Evolutionary conservation across 2,329 filamentous ascomycete genomes (phyloP), one percentile per base, ranked within the genome.

Genomic region (Lasiodiplodia theobromae): DNA sequence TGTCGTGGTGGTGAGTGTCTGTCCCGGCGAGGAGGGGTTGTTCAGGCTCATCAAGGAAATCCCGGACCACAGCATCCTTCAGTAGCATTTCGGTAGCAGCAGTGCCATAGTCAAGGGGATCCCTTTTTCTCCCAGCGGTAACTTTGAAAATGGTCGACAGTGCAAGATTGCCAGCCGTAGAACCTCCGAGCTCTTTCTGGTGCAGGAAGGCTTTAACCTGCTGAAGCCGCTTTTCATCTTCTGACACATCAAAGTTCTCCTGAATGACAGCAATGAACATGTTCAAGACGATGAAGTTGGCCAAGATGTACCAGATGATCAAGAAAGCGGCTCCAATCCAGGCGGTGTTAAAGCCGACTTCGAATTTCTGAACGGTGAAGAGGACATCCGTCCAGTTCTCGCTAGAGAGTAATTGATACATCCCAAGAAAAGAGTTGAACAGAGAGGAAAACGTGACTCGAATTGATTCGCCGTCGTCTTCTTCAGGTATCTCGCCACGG

Each of bases 181-280:
- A 63, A 10, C 54, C 87, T 28, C 91, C 92, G 38, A 97, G 84
- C 74, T 98, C 94, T 77, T 95, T 96, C 73, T 94, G 90, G 76
- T 97, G 93, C 54, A 99, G 83, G 74, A 98, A 99, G 1, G 95
- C 93, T 75, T 94, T 95, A 70, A 99, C 94, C 81, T 99, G 96
- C 77, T 98, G 93, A 70, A 98, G 82, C 23, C 96, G 93, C 81
- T 99, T 99, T 79, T 98, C 94, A 77, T 99, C 96, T 78, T 99
- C 96, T 3, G 94, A 97, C 31, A 99, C 94, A 81, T 99, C 96
- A 77, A 99, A 99, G 76, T 97, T 99, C 77, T 99, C 96, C 79
- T 99, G 96, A 72, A 99, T 99, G 82, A 99, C 96, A 85, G 96
- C 96, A 92, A 99, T 98, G 85, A 99, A 99, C 96, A 99, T 99